phyloP scores from a whole-genome alignment of 306 rosid genomes.

The Vicia faba region DNA sequence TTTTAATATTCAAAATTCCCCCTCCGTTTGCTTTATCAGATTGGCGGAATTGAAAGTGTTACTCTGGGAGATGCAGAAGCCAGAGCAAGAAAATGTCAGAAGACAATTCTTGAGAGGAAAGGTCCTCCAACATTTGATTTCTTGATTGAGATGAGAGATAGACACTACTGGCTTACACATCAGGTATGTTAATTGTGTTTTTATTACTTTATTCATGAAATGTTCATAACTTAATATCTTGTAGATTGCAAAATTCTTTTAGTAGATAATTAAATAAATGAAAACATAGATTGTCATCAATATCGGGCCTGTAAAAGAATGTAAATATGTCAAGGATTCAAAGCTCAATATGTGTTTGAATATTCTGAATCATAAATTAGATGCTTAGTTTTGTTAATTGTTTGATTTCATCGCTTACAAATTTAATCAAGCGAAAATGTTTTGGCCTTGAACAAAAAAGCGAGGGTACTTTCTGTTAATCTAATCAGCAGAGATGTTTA shows the following conservation, averaged over 20 bases:
- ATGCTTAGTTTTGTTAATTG: not conserved
- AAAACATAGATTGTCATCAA: conserved; percentile 16
- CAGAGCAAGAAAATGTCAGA: conserved; percentile 59
- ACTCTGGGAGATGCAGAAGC: conserved; percentile 72
- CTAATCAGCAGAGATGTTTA: conserved; percentile 11
- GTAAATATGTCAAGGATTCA: not conserved
- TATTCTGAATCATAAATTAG: conserved; percentile 14
- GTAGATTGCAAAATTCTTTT: conserved; percentile 4
- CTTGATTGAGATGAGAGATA: conserved; percentile 75
- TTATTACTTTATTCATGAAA: conserved; percentile 22
- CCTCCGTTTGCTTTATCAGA: conserved; percentile 43
- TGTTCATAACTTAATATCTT: not conserved
- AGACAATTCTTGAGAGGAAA: conserved; percentile 74
- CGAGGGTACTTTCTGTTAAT: conserved; percentile 1
- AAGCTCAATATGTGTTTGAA: conserved; percentile 1
- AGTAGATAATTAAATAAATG: conserved; percentile 9
- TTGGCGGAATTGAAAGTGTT: conserved; percentile 65
- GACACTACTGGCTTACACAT: conserved; percentile 74
- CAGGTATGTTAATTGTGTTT: conserved; percentile 49
- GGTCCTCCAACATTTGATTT: conserved; percentile 72
- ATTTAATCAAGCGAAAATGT: conserved; percentile 12
- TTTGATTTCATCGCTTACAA: conserved; percentile 9
- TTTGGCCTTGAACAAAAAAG: conserved; percentile 13
- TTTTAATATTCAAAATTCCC: conserved; percentile 34
- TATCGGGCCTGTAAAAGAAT: not conserved